Conservation (phyloP, 345 rosid genomes). For the Euphorbia lathyris region DNA sequence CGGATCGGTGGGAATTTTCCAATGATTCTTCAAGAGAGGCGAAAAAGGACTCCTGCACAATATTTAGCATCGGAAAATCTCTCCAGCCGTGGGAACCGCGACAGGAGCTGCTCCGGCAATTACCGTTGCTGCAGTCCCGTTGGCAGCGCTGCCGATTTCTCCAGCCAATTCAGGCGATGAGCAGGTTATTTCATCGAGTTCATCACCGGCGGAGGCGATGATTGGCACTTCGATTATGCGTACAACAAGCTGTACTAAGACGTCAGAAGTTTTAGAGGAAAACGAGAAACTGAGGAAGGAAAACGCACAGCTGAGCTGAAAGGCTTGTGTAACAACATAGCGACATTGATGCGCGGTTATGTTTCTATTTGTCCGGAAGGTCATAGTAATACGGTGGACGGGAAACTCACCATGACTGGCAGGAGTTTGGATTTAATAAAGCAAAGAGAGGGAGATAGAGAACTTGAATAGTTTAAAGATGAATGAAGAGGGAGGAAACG, state of each 20-base stretch:
- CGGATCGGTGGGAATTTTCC: slow-evolving; percentile 96
- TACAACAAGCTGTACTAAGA: slow-evolving; percentile 66
- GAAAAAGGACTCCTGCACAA: slow-evolving; percentile 72
- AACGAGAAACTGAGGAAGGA: slow-evolving; percentile 76
- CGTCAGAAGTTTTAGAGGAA: slow-evolving; percentile 73
- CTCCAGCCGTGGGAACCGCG: slow-evolving; percentile 32
- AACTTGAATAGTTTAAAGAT: too few species aligned
- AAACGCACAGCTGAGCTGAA: slow-evolving; percentile 57
- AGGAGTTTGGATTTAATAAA: too few species aligned
- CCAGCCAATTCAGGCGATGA: slow-evolving; percentile 2
- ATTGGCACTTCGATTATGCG: slow-evolving; percentile 20
- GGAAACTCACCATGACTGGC: too few species aligned
- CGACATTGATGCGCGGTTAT: slow-evolving; percentile 57
- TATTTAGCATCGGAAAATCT: slow-evolving; percentile 79
- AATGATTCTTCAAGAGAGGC: slow-evolving; percentile 73
- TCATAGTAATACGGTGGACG: slow-evolving; percentile 30
- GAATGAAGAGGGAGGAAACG: too few species aligned
- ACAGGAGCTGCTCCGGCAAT: slow-evolving; percentile 14
- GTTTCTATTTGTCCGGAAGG: slow-evolving; percentile 42
- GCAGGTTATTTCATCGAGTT: neutral
- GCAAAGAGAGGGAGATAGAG: too few species aligned
- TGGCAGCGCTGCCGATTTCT: neutral
- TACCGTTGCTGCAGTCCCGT: slow-evolving; percentile 22
- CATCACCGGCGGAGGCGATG: slow-evolving; percentile 21
- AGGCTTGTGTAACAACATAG: slow-evolving; percentile 59